Evolutionary conservation across 192 early-diverging fungal genomes (phyloP), one percentile per base, ranked within the genome.

Genomic region (Backusella luteola): DNA sequence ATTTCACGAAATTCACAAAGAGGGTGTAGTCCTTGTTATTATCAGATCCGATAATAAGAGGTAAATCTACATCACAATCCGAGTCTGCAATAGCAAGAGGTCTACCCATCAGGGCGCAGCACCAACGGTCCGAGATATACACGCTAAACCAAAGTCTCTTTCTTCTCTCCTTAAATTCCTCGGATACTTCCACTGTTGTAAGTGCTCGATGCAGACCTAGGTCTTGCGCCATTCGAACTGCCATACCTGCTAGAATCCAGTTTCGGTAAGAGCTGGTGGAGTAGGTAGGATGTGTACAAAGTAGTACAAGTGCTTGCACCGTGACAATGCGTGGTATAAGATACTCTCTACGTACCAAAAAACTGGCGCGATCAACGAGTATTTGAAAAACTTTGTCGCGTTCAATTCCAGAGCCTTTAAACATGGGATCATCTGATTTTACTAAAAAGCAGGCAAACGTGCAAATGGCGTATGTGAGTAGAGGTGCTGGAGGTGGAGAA

Each of bases 151-250:
- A 95, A 7, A 92, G 84, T 14, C 91, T 83, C 53, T 87, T 88
- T 23, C 93, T 80, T 32, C 87, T 73, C 77, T 93, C 91, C 0
- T 79, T 76, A 38, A 93, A 87, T 19, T 79, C 53, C 6, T 79
- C 79, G 15, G 83, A 78, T 29, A 86, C 29, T 63, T 83, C 77
- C 77, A 83, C 85, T 34, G 83, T 79, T 2, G 85, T 56, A 6
- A 86, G 79, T 76, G 89, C 89, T 23, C 93, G 87, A 73, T 95
- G 93, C 52, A 95, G 84, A 14, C 93, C 93, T 67, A 95, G 63
- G 74, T 95, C 93, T 80, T 93, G 92, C 5, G 93, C 93, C 85
- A 93, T 91, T 52, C 91, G 80, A 26, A 90, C 90, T 23, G 92
- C 93, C 91, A 81, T 81, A 3, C 80, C 80, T 9, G 76, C 69